Base-by-base conservation (phyloP, 1,284 basidiomycete genomes). In the Rhodofomes roseus region DNA sequence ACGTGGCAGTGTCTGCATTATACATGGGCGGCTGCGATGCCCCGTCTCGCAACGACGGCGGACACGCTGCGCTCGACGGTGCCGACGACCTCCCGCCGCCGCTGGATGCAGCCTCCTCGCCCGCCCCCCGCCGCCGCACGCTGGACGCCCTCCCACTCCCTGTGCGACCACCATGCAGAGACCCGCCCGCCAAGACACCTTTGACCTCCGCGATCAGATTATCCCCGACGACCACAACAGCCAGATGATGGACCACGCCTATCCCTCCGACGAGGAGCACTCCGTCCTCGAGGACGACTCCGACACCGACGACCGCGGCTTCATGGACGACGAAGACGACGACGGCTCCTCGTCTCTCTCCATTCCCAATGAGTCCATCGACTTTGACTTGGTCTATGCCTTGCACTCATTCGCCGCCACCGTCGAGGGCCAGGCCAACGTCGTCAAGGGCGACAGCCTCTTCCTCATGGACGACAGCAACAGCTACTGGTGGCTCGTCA, bases 401-500 rank as follows among this genome's bases (percentile, higher is more conserved):
- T 77, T 95, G 22, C 95, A 96, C 71, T 96, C 92, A 66, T 97
- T 97, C 73, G 88, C 95, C 12, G 95, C 95, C 0, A 97, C 95
- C 0, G 95, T 97, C 25, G 95, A 97, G 70, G 95, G 95, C 22
- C 95, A 98, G 75, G 95, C 95, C 2, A 96, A 93, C 63, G 95
- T 98, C 63, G 93, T 96, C 74, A 96, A 96, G 74, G 95, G 95
- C 40, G 95, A 98, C 79, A 93, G 91, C 63, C 82, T 98, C 39
- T 89, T 94, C 69, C 79, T 98, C 46, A 92, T 97, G 82, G 95
- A 98, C 76, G 95, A 98, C 73, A 93, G 89, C 62, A 97, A 98
- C 76, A 94, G 92, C 73, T 98, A 97, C 76, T 97, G 95, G 95
- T 97, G 95, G 95, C 88, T 97, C 54, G 95, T 98, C 18, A 86